Evolutionary conservation across 331 rosid genomes (phyloP), one percentile per base, ranked within the genome.

Genomic region (Stylosanthes scabra): DNA sequence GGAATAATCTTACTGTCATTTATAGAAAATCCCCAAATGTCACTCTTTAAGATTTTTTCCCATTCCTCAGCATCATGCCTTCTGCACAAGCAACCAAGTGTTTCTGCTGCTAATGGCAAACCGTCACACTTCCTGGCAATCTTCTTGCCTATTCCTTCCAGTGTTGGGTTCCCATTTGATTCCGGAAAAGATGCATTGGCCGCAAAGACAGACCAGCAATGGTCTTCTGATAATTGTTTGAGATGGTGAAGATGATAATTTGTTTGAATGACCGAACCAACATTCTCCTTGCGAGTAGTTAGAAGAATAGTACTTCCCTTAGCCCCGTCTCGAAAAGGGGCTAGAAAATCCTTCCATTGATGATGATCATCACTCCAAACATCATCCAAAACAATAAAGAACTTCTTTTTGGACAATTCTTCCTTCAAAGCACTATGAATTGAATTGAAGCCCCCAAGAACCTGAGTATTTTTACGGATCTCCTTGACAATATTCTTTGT

Each of bases 281-380:
- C 73, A 4, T 44, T 9, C 2, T 44, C n/a, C 11, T 16, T 37
- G 0, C 61, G 74, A 6, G 74, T 66, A 2, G 68, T 75, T 0
- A 75, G 11, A 8, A 75, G 44, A 8, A 75, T 28, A 37, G 11
- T 65, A 45, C 79, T 65, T 50, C 79, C 79, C 37, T 4, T 11
- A 1, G 2, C 13, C 4, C 73, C 66, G 11, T 2, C 4, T 15
- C 14, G 20, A 40, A 65, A 75, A 8, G 60, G 44, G 3, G 10
- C 12, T 16, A 2, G 2, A 11, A 75, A 28, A 9, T 1, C 6
- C 8, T 45, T 64, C 79, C 79, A 66, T 4, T 2, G 10, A 15
- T 8, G 5, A 14, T 2, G 2, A 8, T 29, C 47, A 0, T 56
- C 40, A 15, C 67, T 66, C 61, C 80, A 75, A 56, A 75, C n/a